Conservation (phyloP, 2,329 filamentous ascomycete species). For the Ophiostoma piceae region DNA sequence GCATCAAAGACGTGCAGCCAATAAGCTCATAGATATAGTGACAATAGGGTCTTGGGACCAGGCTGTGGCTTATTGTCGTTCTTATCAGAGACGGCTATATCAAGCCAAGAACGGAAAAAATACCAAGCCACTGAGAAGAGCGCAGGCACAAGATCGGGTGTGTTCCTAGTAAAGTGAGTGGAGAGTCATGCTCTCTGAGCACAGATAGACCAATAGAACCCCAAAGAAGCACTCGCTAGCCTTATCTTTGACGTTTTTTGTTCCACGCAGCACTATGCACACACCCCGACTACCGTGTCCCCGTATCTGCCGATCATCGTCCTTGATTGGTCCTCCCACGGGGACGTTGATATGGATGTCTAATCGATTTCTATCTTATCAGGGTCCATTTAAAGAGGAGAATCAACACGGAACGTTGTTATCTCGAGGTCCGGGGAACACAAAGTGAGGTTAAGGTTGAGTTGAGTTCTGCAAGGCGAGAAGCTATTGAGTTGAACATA, state of each 20-base stretch:
- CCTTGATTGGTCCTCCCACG: conserved; percentile 8
- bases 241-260: conserved; percentile 15
- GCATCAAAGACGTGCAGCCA: neutral
- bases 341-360: conserved; percentile 12
- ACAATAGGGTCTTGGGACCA: neutral
- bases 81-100: conserved; percentile 7
- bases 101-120: neutral
- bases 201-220: neutral
- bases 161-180: neutral
- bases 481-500: too few species aligned
- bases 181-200: neutral
- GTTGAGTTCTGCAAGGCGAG: too few species aligned
- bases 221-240: neutral
- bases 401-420: conserved; percentile 1
- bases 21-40: neutral
- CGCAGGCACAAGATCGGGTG: neutral
- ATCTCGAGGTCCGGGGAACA: conserved; percentile 1
- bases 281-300: neutral
- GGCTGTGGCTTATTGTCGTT: neutral
- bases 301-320: neutral
- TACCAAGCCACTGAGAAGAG: neutral
- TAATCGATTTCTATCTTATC: conserved; percentile 12
- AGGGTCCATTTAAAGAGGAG: conserved; percentile 14
- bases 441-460: neutral
- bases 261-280: neutral